These are phyloP conservation scores for Backusella morwellensis DNA, from an alignment of 192 early-diverging fungal species.

Conservation along the genomic window DNA sequence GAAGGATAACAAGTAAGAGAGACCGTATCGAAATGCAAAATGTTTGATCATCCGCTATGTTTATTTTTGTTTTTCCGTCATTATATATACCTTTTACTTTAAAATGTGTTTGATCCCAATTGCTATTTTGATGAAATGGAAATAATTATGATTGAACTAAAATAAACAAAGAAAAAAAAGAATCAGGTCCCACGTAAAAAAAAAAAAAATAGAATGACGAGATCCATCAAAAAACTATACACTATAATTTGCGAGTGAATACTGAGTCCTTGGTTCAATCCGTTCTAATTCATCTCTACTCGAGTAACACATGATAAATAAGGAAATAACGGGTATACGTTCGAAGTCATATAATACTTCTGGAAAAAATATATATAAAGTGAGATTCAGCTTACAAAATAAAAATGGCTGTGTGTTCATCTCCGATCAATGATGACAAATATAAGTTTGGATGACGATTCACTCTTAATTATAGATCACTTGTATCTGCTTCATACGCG, in stretches of 20 bases:
- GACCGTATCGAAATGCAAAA: background rate
- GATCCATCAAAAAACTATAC: background rate
- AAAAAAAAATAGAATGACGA: background rate
- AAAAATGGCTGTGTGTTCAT: background rate
- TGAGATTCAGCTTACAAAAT: background rate
- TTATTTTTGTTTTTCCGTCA: conserved; percentile 4
- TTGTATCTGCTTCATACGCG: background rate
- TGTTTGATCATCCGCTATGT: background rate
- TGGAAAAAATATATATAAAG: background rate
- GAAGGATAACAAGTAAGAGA: background rate
- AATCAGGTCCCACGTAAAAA: background rate
- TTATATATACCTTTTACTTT: background rate
- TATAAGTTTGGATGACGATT: background rate
- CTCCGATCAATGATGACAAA: background rate
- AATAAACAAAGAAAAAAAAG: background rate
- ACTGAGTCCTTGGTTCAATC: background rate
- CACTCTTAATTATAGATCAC: background rate
- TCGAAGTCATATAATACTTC: background rate
- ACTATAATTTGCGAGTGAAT: background rate
- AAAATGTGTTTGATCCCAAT: background rate
- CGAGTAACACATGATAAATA: background rate
- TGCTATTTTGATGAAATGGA: background rate
- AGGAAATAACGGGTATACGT: background rate
- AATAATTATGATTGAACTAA: background rate
- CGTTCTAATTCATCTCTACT: background rate